Conservation (phyloP, 192 early-diverging fungal genomes). For the Gaertneriomyces semiglobifer region DNA sequence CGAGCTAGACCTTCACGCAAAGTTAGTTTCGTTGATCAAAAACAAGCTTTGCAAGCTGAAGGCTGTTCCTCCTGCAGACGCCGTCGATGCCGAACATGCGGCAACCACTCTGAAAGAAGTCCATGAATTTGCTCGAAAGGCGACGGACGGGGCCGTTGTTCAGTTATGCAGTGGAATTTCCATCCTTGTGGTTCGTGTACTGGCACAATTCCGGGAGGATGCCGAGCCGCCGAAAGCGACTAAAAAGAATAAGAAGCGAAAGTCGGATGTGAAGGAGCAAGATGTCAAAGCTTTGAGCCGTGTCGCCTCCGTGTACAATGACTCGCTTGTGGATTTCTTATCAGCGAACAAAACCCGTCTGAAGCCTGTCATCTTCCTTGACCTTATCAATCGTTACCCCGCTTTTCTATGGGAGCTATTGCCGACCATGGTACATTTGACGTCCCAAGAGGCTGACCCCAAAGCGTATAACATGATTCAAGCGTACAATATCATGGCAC, state of each 20-base stretch:
- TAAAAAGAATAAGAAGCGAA: conserved; percentile 22
- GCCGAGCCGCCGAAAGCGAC: neutral
- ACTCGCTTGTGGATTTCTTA: conserved; percentile 69
- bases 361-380: conserved; percentile 65
- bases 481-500: conserved; percentile 27
- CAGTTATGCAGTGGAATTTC: conserved; percentile 55
- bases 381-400: conserved; percentile 59
- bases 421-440: conserved; percentile 42
- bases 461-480: conserved; percentile 26
- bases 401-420: conserved; percentile 61
- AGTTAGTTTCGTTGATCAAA: conserved; percentile 60
- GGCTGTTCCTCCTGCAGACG: conserved; percentile 52
- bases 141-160: conserved; percentile 50
- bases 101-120: conserved; percentile 59
- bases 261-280: conserved; percentile 8
- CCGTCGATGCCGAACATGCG: conserved; percentile 51
- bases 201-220: conserved; percentile 44
- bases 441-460: neutral
- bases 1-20: conserved; percentile 62
- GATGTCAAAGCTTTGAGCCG: conserved; percentile 5
- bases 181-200: conserved; percentile 55
- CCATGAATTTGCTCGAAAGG: conserved; percentile 72
- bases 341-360: conserved; percentile 68
- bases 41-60: conserved; percentile 61
- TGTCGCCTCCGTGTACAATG: conserved; percentile 52